These are phyloP conservation scores for Capronia epimyces DNA, from an alignment of 2,329 filamentous ascomycete genomes.

Conservation along the genomic window DNA sequence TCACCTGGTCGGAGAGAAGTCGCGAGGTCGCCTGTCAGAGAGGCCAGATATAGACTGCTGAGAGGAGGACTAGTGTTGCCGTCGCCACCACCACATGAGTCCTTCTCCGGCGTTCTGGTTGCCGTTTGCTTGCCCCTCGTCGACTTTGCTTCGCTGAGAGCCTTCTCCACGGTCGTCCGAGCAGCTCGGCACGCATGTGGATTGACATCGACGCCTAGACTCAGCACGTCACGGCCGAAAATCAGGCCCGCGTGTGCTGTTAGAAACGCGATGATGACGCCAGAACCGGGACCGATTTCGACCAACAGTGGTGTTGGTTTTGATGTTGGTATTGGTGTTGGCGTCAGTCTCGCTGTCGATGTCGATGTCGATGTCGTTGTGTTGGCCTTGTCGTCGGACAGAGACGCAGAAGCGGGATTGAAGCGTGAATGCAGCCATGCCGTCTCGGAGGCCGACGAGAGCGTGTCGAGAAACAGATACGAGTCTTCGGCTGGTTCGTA, in stretches of 20 bases:
- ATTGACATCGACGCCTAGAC: slow-evolving; percentile 79
- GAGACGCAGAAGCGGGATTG: slow-evolving; percentile 24
- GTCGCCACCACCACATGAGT: not conserved
- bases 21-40: slow-evolving; percentile 65
- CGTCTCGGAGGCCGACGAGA: slow-evolving; percentile 66
- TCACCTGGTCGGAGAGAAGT: slow-evolving; percentile 52
- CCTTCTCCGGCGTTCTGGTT: not conserved
- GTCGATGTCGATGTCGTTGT: not conserved
- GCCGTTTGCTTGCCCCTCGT: not conserved
- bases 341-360: not conserved
- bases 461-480: slow-evolving; percentile 84
- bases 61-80: not conserved
- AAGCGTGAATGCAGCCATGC: slow-evolving; percentile 65
- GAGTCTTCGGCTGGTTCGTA: slow-evolving; percentile 97
- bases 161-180: slow-evolving; percentile 57
- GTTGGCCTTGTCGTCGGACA: not conserved
- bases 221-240: slow-evolving; percentile 65
- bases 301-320: slow-evolving; percentile 58
- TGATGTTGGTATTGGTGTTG: slow-evolving; percentile 32
- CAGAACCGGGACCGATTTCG: slow-evolving; percentile 86
- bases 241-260: slow-evolving; percentile 67
- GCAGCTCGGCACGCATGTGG: slow-evolving; percentile 75
- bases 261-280: slow-evolving; percentile 85
- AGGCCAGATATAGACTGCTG: slow-evolving; percentile 53
- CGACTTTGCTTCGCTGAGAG: slow-evolving; percentile 39